Evolutionary conservation across 306 rosid species (phyloP).

Genomic region (Urtica urens): DNA sequence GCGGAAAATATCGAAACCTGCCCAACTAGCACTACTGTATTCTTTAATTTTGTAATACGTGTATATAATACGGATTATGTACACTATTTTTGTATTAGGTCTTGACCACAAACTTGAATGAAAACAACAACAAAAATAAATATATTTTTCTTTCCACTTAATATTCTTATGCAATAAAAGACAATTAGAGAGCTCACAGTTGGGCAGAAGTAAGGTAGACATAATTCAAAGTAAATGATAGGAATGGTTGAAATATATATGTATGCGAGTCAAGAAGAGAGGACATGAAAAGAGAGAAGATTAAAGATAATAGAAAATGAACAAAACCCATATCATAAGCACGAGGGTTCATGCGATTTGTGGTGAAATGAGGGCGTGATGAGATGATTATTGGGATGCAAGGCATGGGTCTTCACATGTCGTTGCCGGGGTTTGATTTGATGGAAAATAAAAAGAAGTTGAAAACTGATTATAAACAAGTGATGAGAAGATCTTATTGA

Average conservation of each 20-base stretch:
- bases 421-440: slow-evolving; percentile 25
- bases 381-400: slow-evolving; percentile 6
- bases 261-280: not conserved
- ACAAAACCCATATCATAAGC: not conserved
- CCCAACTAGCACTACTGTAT: too few relatives aligned
- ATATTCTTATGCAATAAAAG: too few relatives aligned
- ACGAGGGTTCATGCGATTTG: slow-evolving; percentile 3
- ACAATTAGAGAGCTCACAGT: too few relatives aligned
- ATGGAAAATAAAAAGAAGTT: slow-evolving; percentile 9
- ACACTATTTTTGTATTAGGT: too few relatives aligned
- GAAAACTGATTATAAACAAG: not conserved
- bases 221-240: not conserved
- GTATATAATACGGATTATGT: too few relatives aligned
- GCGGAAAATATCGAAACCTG: too few relatives aligned
- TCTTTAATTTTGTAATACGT: too few relatives aligned
- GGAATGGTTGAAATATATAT: not conserved
- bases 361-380: slow-evolving; percentile 3
- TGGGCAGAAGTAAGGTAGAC: too few relatives aligned
- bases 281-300: not conserved
- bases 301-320: not conserved
- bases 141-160: too few relatives aligned
- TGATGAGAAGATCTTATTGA: too few relatives aligned
- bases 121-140: too few relatives aligned
- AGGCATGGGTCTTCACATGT: slow-evolving; percentile 62
- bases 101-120: too few relatives aligned